A percentile compares a stretch with the other conserved stretches of the same genome.
Conservation (phyloP, 345 rosid species). For the Eucalyptus brandiana region DNA sequence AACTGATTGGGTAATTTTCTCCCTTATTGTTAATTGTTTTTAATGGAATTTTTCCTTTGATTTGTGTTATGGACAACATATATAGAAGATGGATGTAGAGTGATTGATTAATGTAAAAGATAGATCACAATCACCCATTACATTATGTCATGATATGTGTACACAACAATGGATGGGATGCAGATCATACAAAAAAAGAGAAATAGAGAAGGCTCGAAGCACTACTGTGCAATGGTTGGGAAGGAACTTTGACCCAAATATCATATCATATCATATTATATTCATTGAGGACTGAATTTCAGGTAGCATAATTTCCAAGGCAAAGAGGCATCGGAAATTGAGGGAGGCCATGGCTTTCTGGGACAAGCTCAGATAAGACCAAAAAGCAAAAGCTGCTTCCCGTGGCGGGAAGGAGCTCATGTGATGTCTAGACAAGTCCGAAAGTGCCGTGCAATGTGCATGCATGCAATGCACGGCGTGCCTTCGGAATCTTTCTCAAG, state of each 20-base stretch:
- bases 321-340: not conserved
- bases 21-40: not conserved
- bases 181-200: not conserved
- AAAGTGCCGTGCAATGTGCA: not conserved
- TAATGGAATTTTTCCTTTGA: not conserved
- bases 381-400: not conserved
- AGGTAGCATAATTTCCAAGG: not conserved
- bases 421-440: not conserved
- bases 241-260: not conserved
- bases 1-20: rapidly evolving
- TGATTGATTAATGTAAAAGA: not conserved
- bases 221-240: not conserved
- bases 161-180: not conserved
- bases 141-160: not conserved
- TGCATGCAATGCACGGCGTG: not conserved
- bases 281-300: not conserved
- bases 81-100: not conserved
- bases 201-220: not conserved
- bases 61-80: not conserved
- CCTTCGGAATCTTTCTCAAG: not conserved
- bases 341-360: not conserved
- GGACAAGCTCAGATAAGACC: not conserved
- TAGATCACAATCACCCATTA: not conserved
- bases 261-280: not conserved
- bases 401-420: not conserved